Percentiles rank a stretch among this genome's conserved stretches.
Evolutionary conservation across 805 yeast genomes (phyloP).

Genomic region (Candida koratica): DNA sequence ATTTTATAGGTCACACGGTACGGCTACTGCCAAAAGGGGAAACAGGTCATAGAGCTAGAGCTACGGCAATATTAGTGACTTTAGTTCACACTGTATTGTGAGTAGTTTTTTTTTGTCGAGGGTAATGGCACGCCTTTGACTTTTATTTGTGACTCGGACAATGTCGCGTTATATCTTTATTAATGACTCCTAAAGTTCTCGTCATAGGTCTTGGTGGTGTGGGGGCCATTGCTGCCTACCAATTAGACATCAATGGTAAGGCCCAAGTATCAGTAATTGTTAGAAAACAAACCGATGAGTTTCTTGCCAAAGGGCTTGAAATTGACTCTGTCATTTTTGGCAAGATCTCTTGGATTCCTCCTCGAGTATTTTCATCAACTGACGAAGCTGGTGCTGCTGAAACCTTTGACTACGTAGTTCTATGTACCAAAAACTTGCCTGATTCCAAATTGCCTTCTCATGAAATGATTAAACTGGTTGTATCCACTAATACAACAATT

Average conservation of each 20-base stretch:
- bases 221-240: constrained; percentile 71
- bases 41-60: no score
- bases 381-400: constrained; percentile 26
- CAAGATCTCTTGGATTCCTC: constrained; percentile 29
- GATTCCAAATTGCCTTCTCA: constrained; percentile 38
- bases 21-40: no score
- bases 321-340: constrained; percentile 36
- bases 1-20: no score
- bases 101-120: no score
- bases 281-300: constrained; percentile 33
- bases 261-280: constrained; percentile 39
- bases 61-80: no score
- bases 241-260: constrained; percentile 46
- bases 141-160: no score
- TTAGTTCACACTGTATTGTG: no score
- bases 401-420: constrained; percentile 33
- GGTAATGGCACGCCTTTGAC: no score
- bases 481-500: constrained; percentile 24
- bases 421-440: constrained; percentile 38
- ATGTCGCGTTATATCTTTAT: no score
- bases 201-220: constrained; percentile 85
- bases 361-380: constrained; percentile 24
- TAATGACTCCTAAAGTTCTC: constrained; percentile 38
- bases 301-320: constrained; percentile 26
- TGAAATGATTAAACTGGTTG: constrained; percentile 37